These are phyloP conservation scores for Globisporangium paddicum DNA, from an alignment of 352 stramenopile genomes.

Conservation along the genomic window DNA sequence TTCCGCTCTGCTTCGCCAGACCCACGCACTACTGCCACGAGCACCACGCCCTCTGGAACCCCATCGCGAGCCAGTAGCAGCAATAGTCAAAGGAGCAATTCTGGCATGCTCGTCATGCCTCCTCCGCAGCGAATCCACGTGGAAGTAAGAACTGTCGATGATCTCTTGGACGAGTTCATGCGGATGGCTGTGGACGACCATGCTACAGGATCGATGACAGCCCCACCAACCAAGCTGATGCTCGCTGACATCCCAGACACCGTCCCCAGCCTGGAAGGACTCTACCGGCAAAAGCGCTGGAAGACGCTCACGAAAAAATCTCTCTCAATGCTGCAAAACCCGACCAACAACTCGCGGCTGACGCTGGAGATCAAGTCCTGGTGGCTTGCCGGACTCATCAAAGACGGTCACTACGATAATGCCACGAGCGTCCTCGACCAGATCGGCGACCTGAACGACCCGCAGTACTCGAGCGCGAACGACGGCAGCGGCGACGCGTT, in stretches of 20 bases:
- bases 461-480: conserved; percentile 9
- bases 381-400: conserved; percentile 77
- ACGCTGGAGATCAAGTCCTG: conserved; percentile 77
- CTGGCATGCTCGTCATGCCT: conserved; percentile 11
- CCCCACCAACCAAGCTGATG: conserved; percentile 34
- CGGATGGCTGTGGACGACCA: conserved; percentile 39
- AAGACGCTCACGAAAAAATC: conserved; percentile 73
- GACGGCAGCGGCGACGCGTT: conserved; percentile 26
- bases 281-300: conserved; percentile 71
- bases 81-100: conserved; percentile 16
- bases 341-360: conserved; percentile 34
- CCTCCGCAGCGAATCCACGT: conserved; percentile 21
- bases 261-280: conserved; percentile 37
- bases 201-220: conserved; percentile 7
- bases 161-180: conserved; percentile 67
- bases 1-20: conserved; percentile 21
- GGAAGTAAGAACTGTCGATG: conserved; percentile 30
- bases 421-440: conserved; percentile 66
- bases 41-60: conserved; percentile 6
- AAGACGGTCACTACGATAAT: conserved; percentile 75
- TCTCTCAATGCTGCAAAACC: conserved; percentile 63
- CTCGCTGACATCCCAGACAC: conserved; percentile 59
- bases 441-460: conserved; percentile 57
- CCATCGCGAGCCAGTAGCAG: conserved; percentile 5
- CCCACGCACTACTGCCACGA: conserved; percentile 10